A percentile compares a stretch with the other conserved stretches of the same genome.
Conservation (phyloP, 23 red algal genomes). For the Cyanidium caldarium region DNA sequence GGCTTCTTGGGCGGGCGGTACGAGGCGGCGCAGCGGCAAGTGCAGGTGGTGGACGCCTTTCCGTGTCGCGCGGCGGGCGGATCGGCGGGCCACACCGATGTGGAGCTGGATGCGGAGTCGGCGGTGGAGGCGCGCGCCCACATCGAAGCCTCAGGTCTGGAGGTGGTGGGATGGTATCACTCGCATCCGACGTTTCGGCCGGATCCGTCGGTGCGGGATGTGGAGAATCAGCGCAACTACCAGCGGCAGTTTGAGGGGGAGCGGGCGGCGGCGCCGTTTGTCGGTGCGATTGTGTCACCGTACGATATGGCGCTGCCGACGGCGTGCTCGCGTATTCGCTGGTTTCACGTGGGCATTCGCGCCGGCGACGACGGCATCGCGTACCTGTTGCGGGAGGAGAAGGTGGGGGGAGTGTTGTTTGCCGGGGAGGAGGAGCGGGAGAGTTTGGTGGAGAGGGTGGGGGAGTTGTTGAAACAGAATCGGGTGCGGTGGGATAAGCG, state of each 20-base stretch:
- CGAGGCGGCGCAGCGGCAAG: background rate
- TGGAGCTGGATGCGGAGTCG: slow-evolving; percentile 57
- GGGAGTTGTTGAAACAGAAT: no score
- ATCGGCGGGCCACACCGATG: slow-evolving; percentile 26
- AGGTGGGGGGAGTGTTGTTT: no score
- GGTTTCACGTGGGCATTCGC: slow-evolving; percentile 7
- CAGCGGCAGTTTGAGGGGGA: slow-evolving; percentile 20
- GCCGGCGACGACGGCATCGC: background rate
- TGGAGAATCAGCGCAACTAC: slow-evolving; percentile 50
- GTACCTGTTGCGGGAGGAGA: background rate
- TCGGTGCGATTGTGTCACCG: slow-evolving; percentile 7
- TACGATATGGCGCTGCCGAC: slow-evolving; percentile 2
- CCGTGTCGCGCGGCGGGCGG: slow-evolving; percentile 21
- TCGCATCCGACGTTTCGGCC: slow-evolving; percentile 44
- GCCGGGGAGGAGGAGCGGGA: no score
- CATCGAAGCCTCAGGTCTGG: slow-evolving; percentile 27
- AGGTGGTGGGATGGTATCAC: slow-evolving; percentile 72
- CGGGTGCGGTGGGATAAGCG: no score
- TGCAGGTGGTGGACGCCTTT: slow-evolving; percentile 43
- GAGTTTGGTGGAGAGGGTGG: no score
- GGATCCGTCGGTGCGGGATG: slow-evolving; percentile 36
- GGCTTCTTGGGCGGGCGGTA: slow-evolving; percentile 52
- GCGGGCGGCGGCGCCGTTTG: background rate
- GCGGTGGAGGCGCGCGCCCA: slow-evolving; percentile 28
- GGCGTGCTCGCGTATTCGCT: background rate